Evolutionary conservation across 2,329 filamentous ascomycete genomes (phyloP), one percentile per base, ranked within the genome.

Genomic region (Thielaviopsis populi): DNA sequence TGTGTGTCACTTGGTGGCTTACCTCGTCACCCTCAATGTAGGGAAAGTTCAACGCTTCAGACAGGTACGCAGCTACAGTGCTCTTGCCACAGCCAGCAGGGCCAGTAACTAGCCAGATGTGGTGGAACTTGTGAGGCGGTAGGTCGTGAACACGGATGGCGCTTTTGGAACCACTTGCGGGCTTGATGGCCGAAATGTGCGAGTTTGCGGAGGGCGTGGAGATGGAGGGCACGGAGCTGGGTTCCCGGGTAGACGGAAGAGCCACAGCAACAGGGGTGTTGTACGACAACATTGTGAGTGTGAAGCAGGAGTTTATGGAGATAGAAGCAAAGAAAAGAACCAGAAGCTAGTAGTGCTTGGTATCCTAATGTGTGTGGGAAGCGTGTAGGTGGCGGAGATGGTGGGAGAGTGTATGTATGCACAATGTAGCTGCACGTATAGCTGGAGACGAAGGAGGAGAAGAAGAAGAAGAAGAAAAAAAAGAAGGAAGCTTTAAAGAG

Each of bases 1-100:
- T 37, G 3, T 37, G 33, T 37, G 33, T 4, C 56, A 63, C 11
- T 30, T 5, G 15, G 40, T 19, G 48, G 53, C 83, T 69, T 80
- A 91, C 88, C 75, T 87, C 81, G 71, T 91, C 88, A 66, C 88
- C 88, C 75, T 91, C 88, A 19, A 91, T 79, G 72, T 87, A 91
- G 17, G 86, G 86, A 65, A 89, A 72, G 37, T 80, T 75, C 42
- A 91, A 76, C n/a, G 79, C 73, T 24, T 79, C 74, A 53, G 87
- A 81, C 53, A 91, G 73, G 70, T 83, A 77, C 69, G 83, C 77
- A 53, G 86, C 88, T 33, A 91, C 81, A 0, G 87, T 91, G 65
- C 83, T 88, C 78, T 91, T 91, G 66, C 88, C 88, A 71, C 86
- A 89, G 33, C 88, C 88, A 53, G 88, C 87, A 61, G 88, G 88